Base-by-base conservation (phyloP, 257 asterid species). In the Solanum ossicruentum region DNA sequence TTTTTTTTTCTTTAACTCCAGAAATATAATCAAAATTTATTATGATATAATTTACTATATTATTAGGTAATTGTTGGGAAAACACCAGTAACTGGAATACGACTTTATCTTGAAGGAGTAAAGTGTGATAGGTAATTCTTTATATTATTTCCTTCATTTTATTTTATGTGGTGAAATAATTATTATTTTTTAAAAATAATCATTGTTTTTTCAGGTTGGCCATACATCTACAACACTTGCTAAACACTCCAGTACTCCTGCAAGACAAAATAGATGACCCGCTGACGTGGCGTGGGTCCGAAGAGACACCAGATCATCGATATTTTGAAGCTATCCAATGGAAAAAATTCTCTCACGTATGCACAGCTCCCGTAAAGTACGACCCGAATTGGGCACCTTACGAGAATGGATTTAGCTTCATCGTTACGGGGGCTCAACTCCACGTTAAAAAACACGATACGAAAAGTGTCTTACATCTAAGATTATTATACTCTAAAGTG, bases 361-460 rank as follows among this genome's bases (percentile, higher is more conserved):
- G 95, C 91, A 93, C 97, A 0, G 92, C 95, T 28, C 93, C 97
- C 0, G 94, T 96, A 28, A 93, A 93, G 54, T 91, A 78, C 80
- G 93, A 93, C 73, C 91, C 93, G 1, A 84, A n/a, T 8, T 95
- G 98, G 96, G 54, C 81, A 15, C 87, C 87, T 1, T 84, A 75
- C 9, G 84, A 28, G 17, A 13, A 47, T 41, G 90, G 72, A 45
- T 85, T 86, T 4, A 93, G 92, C 13, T 95, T 89, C 90, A 92
- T 96, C 1, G 98, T 95, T 82, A 93, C 98, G 3, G 99, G 99
- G 5, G 97, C 97, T 20, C 98, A 93, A 84, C 94, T 96, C 70
- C 92, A 90, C 80, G 94, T 93, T 21, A 61, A 60, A 43, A 90
- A 89, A 16, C 90, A 89, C 84, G 81, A 88, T 1, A 32, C 92